A percentile compares a stretch with the other conserved stretches of the same genome.
Conservation (phyloP, 148 eudicot genomes). For the Camellia lanceoleosa region DNA sequence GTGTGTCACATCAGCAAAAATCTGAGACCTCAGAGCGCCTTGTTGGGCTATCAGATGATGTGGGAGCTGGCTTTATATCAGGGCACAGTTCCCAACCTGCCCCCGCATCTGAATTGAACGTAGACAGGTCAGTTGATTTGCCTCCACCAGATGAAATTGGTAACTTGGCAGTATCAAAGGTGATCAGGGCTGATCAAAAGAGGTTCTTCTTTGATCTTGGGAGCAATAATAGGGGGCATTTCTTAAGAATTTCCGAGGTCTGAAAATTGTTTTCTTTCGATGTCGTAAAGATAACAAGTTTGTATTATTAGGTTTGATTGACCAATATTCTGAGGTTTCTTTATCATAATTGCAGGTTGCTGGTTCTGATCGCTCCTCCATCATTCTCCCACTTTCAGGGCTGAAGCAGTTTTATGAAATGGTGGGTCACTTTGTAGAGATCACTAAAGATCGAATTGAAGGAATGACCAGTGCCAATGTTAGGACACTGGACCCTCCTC, state of each 20-base stretch:
- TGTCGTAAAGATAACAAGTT: no score
- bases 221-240: slow-evolving; percentile 89
- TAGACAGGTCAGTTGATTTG: slow-evolving; percentile 63
- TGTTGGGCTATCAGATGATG: slow-evolving; percentile 95
- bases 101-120: slow-evolving; percentile 48
- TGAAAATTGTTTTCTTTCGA: background rate
- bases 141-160: slow-evolving; percentile 61
- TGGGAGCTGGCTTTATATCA: slow-evolving; percentile 93
- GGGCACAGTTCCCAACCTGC: slow-evolving; percentile 71
- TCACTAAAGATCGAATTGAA: slow-evolving; percentile 77
- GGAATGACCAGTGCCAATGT: slow-evolving; percentile 81
- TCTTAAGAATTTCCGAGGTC: slow-evolving; percentile 83
- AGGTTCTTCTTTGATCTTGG: slow-evolving; percentile 98
- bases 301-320: background rate
- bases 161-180: slow-evolving; percentile 69
- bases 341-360: slow-evolving; percentile 60
- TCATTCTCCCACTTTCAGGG: slow-evolving; percentile 90
- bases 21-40: slow-evolving; percentile 72
- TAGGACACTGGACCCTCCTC: slow-evolving; percentile 83
- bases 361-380: slow-evolving; percentile 89
- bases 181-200: slow-evolving; percentile 92
- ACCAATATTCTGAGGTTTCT: background rate
- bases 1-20: slow-evolving; percentile 38
- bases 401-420: slow-evolving; percentile 83
- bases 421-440: slow-evolving; percentile 91